Evolutionary conservation across 208 protist species (phyloP).

Genomic region (Trypanosoma congolense): DNA sequence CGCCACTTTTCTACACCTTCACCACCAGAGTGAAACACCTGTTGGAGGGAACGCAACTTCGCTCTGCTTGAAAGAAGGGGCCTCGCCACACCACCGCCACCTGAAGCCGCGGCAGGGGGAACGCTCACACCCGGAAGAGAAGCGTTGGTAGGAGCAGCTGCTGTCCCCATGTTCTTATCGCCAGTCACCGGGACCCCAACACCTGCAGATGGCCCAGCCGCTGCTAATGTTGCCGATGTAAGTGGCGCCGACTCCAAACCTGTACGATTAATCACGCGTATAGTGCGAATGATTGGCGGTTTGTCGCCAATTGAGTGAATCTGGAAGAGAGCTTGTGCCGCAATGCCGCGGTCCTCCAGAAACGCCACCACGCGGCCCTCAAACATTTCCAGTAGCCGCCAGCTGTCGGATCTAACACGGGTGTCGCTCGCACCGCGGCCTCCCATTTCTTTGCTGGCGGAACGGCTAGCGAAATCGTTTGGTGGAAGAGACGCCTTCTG

Average conservation of each 20-base stretch:
- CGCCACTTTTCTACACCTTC: constrained; percentile 10
- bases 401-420: constrained; percentile 2
- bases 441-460: background rate
- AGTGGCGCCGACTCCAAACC: constrained; percentile 11
- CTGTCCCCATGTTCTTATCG: background rate
- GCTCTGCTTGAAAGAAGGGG: constrained; percentile 1
- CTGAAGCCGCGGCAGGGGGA: background rate
- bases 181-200: background rate
- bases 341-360: constrained; percentile 78
- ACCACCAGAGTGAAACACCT: background rate
- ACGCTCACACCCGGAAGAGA: background rate
- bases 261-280: constrained; percentile 45
- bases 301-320: constrained; percentile 56
- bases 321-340: constrained; percentile 55
- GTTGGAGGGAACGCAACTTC: background rate
- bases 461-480: background rate
- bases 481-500: background rate
- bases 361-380: constrained; percentile 75
- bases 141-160: background rate
- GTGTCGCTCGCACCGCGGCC: background rate
- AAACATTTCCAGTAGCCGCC: constrained; percentile 16
- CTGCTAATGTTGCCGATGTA: background rate
- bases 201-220: background rate
- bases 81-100: background rate
- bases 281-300: constrained; percentile 50